Evolutionary conservation across 2,329 filamentous ascomycete species (phyloP).

Genomic region (Aspergillus sp.): DNA sequence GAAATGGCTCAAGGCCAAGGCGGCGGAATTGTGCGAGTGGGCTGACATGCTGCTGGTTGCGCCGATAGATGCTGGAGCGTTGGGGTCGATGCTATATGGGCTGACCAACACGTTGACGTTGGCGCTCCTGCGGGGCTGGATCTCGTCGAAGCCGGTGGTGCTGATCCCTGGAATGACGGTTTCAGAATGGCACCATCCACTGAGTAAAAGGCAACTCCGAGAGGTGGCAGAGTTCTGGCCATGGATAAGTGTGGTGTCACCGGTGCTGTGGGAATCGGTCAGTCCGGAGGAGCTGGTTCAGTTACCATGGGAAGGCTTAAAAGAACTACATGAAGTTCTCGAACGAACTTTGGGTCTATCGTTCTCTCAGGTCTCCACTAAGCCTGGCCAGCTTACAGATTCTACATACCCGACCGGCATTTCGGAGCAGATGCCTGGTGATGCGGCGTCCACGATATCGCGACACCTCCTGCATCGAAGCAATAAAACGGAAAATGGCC

Average conservation of each 20-base stretch:
- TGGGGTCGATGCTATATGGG: conserved; percentile 85
- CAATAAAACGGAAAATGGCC: conserved; percentile 24
- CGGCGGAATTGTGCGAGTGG: conserved; percentile 74
- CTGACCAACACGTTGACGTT: conserved; percentile 78
- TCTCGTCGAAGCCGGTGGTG: conserved; percentile 79
- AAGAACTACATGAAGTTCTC: conserved; percentile 36
- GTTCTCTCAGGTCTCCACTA: conserved; percentile 18
- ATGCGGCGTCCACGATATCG: conserved; percentile 33
- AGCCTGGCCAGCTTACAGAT: conserved; percentile 7
- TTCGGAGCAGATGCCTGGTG: conserved; percentile 49
- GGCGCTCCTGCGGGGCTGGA: conserved; percentile 82
- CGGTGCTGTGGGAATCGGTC: conserved; percentile 80
- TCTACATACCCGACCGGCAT: conserved; percentile 2
- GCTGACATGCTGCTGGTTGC: conserved; percentile 82
- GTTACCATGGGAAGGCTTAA: conserved; percentile 53
- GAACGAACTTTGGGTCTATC: conserved; percentile 23
- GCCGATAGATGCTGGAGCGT: conserved; percentile 79
- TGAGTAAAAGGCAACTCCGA: conserved; percentile 82
- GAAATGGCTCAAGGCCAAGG: conserved; percentile 46
- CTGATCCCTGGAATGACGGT: conserved; percentile 87
- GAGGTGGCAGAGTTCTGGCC: conserved; percentile 83
- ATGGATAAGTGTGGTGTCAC: conserved; percentile 80
- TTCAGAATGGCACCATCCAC: conserved; percentile 86
- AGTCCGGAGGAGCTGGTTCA: conserved; percentile 52
- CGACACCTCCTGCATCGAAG: conserved; percentile 26